phyloP scores from a whole-genome alignment of 495 filamentous ascomycete genomes.

The Penicillium crystallinum region DNA sequence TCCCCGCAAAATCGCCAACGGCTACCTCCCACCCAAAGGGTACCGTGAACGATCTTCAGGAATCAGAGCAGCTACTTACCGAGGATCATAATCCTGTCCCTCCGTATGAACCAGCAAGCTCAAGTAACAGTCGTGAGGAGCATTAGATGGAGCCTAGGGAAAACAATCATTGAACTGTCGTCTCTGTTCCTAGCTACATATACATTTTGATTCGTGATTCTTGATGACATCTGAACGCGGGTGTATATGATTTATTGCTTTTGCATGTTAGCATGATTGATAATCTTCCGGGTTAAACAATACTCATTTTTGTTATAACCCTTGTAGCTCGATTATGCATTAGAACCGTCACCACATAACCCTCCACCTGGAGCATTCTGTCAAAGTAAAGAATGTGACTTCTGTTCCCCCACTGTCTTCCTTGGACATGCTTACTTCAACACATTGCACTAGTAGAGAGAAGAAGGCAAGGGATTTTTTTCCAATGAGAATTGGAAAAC shows the following conservation, averaged over 20 bases:
- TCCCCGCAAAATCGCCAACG: slow-evolving; percentile 4
- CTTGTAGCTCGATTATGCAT: no score
- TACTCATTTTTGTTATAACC: no score
- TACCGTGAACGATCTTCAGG: slow-evolving; percentile 13
- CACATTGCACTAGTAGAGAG: no score
- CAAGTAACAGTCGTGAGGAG: slow-evolving; percentile 17
- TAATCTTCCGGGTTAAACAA: no score
- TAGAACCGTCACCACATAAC: no score
- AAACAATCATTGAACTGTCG: slow-evolving; percentile 10
- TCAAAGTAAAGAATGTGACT: no score
- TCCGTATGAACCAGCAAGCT: slow-evolving; percentile 21
- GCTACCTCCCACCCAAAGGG: slow-evolving; percentile 17
- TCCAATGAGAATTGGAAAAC: no score
- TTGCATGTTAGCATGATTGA: not conserved
- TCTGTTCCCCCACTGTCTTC: no score
- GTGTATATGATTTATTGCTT: slow-evolving; percentile 9
- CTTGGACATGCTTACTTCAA: no score
- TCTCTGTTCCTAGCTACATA: slow-evolving; percentile 5
- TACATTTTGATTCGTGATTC: slow-evolving; percentile 3
- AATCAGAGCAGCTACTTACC: slow-evolving; percentile 18
- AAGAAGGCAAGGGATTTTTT: no score
- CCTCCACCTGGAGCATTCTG: no score
- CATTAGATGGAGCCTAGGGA: slow-evolving; percentile 9
- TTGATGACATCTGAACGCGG: slow-evolving; percentile 1
- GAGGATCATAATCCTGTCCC: slow-evolving; percentile 24